Conservation (phyloP, 306 rosid species). For the Macrotyloma uniflorum region DNA sequence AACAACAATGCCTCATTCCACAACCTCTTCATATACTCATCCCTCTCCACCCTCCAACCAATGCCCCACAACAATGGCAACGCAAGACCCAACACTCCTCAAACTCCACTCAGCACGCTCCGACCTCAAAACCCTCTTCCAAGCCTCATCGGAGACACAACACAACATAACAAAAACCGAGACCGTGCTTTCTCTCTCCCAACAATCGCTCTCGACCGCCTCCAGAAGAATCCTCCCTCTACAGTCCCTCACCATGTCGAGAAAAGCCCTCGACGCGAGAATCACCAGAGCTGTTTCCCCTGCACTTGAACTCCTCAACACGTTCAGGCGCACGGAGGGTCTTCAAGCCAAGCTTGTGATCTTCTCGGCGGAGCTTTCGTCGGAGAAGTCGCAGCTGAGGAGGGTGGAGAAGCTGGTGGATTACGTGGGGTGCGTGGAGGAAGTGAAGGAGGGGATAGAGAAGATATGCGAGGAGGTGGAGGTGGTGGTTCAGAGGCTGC, state of each 20-base stretch:
- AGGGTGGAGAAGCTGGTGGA: constrained; percentile 55
- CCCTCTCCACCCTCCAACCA: neutral
- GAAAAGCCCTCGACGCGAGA: constrained; percentile 76
- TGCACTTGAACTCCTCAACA: constrained; percentile 61
- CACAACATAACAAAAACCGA: constrained; percentile 55
- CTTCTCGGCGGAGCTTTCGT: constrained; percentile 45
- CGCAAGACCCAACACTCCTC: constrained; percentile 32
- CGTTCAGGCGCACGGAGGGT: constrained; percentile 59
- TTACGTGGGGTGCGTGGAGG: constrained; percentile 63
- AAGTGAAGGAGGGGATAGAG: constrained; percentile 51
- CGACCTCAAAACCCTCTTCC: constrained; percentile 56
- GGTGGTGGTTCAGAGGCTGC: constrained; percentile 78
- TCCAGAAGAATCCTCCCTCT: constrained; percentile 67
- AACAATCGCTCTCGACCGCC: constrained; percentile 51
- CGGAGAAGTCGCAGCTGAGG: constrained; percentile 35
- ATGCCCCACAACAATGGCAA: constrained; percentile 17
- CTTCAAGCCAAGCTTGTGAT: constrained; percentile 59
- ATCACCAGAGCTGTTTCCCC: constrained; percentile 79
- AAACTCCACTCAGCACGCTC: constrained; percentile 63
- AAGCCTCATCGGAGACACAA: constrained; percentile 50
- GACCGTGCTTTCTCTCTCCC: constrained; percentile 48
- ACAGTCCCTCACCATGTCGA: constrained; percentile 77
- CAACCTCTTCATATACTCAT: neutral
- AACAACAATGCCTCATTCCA: neutral
- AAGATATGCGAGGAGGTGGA: constrained; percentile 64